phyloP scores from a whole-genome alignment of 2,329 filamentous ascomycete genomes.

The Capronia epimyces region DNA sequence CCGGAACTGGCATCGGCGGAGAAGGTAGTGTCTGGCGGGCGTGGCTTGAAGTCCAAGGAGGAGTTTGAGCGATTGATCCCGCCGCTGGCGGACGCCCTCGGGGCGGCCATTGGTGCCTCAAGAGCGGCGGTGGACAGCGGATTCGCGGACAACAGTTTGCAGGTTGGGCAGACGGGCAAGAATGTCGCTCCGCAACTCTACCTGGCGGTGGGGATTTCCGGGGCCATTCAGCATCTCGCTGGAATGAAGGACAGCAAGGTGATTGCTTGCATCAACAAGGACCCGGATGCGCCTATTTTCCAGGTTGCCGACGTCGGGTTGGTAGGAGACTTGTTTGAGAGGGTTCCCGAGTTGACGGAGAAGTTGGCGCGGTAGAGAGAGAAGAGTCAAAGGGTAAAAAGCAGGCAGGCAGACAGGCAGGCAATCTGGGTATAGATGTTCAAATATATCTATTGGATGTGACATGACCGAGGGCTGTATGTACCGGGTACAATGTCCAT shows the following conservation, averaged over 20 bases:
- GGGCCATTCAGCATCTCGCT: slow-evolving; percentile 94
- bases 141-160: slow-evolving; percentile 95
- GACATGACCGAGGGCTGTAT: too few relatives aligned
- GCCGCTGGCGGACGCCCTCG: slow-evolving; percentile 83
- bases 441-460: too few relatives aligned
- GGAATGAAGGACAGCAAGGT: slow-evolving; percentile 99
- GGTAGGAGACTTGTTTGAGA: slow-evolving; percentile 91
- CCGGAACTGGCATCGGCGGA: slow-evolving; percentile 87
- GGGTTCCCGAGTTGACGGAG: slow-evolving; percentile 91
- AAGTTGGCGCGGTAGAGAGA: slow-evolving; percentile 57
- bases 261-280: slow-evolving; percentile 98
- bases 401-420: too few relatives aligned
- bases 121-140: slow-evolving; percentile 94
- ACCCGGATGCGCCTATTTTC: slow-evolving; percentile 94
- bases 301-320: slow-evolving; percentile 94
- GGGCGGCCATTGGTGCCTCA: slow-evolving; percentile 92
- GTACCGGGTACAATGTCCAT: too few relatives aligned
- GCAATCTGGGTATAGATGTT: too few relatives aligned
- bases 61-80: slow-evolving; percentile 92
- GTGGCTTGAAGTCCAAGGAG: slow-evolving; percentile 94
- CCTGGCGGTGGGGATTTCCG: slow-evolving; percentile 90
- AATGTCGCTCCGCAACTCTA: slow-evolving; percentile 96
- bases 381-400: not conserved
- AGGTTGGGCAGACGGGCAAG: slow-evolving; percentile 98
- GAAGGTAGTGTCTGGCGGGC: slow-evolving; percentile 86